Evolutionary conservation across 2,329 filamentous ascomycete species (phyloP).

Genomic region (Sporothrix globosa): DNA sequence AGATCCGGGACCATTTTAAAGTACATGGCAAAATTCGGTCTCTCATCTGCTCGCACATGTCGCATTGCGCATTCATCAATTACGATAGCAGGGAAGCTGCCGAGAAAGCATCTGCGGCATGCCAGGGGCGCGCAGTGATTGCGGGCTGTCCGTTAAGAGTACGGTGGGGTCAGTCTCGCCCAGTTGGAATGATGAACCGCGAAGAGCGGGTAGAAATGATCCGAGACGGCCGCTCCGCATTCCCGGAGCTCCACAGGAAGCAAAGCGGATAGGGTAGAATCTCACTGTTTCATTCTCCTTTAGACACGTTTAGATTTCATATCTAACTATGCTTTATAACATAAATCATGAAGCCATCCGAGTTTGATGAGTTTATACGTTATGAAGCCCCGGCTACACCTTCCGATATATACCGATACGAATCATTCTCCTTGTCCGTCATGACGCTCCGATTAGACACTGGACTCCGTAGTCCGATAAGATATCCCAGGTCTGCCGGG

Average conservation of each 20-base stretch:
- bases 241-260: constrained; percentile 49
- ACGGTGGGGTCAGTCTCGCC: constrained; percentile 90
- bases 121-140: constrained; percentile 86
- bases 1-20: constrained; percentile 87
- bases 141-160: constrained; percentile 88
- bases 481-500: too few species aligned
- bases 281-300: background rate
- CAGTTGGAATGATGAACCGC: constrained; percentile 86
- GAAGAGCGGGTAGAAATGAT: constrained; percentile 82
- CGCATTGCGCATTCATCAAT: constrained; percentile 96
- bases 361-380: background rate
- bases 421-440: background rate
- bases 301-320: background rate
- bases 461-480: too few species aligned
- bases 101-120: constrained; percentile 80
- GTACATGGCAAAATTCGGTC: constrained; percentile 88
- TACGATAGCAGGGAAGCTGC: constrained; percentile 83
- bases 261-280: constrained; percentile 39
- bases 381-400: background rate
- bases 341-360: background rate
- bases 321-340: background rate
- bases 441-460: background rate
- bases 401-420: background rate
- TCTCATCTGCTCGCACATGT: constrained; percentile 93
- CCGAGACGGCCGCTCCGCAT: constrained; percentile 70